Base-by-base conservation (phyloP, 2,329 filamentous ascomycete species). In the Sporothrix dimorphospora region DNA sequence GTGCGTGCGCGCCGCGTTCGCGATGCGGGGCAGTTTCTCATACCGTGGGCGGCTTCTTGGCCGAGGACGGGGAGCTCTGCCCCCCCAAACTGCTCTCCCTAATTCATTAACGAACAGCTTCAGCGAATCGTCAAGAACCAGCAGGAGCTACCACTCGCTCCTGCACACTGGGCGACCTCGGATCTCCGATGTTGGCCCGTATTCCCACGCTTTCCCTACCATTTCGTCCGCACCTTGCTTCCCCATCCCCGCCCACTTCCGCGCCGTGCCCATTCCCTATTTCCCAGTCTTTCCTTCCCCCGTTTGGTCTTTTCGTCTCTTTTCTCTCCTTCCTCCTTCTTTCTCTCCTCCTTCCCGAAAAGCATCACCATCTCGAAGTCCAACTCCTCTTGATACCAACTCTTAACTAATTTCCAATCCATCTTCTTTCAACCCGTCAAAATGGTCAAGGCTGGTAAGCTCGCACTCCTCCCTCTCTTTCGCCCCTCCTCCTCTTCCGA, bases 391-490 rank as follows among this genome's bases (percentile, higher is more conserved):
- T 24, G 1, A 40, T 45, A 30, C n/a, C 55, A 63, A 24, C 45
- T 49, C n/a, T 49, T 55, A 21, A 9, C n/a, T 65, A 11, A n/a
- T n/a, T 65, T 16, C 47, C 27, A 30, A 57, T 63, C 30, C 27
- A 49, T 21, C 19, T 5, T n/a, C 4, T 49, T 34, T 38, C 40
- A 72, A 86, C 78, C 85, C 86, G 85, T 86, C 92, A 97, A 90
- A 90, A 98, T 98, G 94, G 94, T 98, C 88, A 98, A 97, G 90
- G 94, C 95, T 86, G 93, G 94, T 97, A 90, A 81, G 92, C 53
- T 70, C 24, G 67, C 55, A 38, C 68, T 69, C 34, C 27, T 16
- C 42, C 14, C 61, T 45, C 67, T 30, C 63, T 49, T 63, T 14
- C 21, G n/a, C 16, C 61, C 12, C 40, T 67, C 65, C 19, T 49